Percentiles rank a stretch among this genome's conserved stretches.
Conservation (phyloP, 306 rosid genomes). For the Ceratonia siliqua region DNA sequence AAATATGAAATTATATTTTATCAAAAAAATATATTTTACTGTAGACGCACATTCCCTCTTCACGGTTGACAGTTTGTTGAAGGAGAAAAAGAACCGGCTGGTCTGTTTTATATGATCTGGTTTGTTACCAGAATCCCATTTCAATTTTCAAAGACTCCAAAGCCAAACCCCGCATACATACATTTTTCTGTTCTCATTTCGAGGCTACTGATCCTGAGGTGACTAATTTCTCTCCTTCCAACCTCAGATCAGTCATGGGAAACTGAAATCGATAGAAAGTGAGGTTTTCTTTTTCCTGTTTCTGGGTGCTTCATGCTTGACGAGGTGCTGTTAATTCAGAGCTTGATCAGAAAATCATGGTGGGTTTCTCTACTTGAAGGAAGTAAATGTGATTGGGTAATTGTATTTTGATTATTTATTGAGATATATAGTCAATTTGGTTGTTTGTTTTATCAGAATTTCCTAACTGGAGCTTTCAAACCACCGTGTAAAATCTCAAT, state of each 20-base stretch:
- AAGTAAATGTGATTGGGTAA: slow-evolving; percentile 1
- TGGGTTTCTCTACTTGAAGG: slow-evolving; percentile 18
- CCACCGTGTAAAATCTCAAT: slow-evolving; percentile 40
- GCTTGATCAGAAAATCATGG: slow-evolving; percentile 31
- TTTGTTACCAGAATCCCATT: neutral
- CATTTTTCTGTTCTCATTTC: neutral
- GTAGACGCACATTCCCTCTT: neutral
- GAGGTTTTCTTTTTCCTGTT: neutral
- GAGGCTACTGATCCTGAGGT: neutral
- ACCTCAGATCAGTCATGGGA: neutral
- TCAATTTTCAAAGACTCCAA: neutral
- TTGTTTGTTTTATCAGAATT: slow-evolving; percentile 37
- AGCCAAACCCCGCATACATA: neutral
- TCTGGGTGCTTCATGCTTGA: slow-evolving; percentile 12
- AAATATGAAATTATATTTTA: too few relatives aligned
- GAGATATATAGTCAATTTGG: neutral
- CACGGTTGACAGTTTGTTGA: slow-evolving; percentile 8
- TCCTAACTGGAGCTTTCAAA: slow-evolving; percentile 41
- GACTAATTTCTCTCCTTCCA: neutral
- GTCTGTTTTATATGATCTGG: neutral
- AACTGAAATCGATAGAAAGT: neutral
- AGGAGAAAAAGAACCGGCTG: neutral
- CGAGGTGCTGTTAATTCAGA: neutral
- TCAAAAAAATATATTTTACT: too few relatives aligned
- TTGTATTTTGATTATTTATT: neutral